A percentile compares a stretch with the other conserved stretches of the same genome.
Conservation (phyloP, 1,284 basidiomycete genomes). For the Golubevia pallescens region DNA sequence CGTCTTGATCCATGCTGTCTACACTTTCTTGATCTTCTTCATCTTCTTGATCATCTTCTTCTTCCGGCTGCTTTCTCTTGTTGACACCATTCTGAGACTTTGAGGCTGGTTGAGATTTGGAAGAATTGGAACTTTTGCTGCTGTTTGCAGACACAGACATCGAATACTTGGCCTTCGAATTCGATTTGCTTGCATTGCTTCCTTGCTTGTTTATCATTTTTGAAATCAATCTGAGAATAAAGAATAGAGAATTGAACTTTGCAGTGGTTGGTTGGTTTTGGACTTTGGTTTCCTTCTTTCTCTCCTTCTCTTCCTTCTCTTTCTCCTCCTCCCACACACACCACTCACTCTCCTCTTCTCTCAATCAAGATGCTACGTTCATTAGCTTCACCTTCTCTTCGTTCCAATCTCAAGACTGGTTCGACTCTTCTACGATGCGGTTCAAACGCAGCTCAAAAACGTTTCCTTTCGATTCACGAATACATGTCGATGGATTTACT, state of each 20-base stretch:
- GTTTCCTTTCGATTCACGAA: conserved; percentile 62
- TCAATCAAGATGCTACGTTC: conserved; percentile 21
- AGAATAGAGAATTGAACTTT: no score
- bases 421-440: conserved; percentile 32
- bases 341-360: background rate
- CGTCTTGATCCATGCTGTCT: conserved; percentile 5
- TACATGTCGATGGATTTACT: conserved; percentile 61
- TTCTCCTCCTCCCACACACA: background rate
- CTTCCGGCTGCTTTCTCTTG: conserved; percentile 7
- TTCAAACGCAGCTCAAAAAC: conserved; percentile 34
- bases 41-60: conserved; percentile 12
- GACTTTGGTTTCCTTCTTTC: background rate
- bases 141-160: conserved; percentile 19
- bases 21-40: conserved; percentile 18
- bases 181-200: background rate
- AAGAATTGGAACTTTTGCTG: no score
- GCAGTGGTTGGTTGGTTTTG: no score
- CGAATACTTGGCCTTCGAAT: conserved; percentile 19
- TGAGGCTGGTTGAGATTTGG: no score
- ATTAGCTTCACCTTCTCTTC: conserved; percentile 27
- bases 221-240: background rate
- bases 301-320: conserved; percentile 3
- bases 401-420: conserved; percentile 38
- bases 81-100: conserved; percentile 1
- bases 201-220: background rate